These are phyloP conservation scores for Lophium mytilinum DNA, from an alignment of 495 filamentous ascomycete genomes.

Conservation along the genomic window DNA sequence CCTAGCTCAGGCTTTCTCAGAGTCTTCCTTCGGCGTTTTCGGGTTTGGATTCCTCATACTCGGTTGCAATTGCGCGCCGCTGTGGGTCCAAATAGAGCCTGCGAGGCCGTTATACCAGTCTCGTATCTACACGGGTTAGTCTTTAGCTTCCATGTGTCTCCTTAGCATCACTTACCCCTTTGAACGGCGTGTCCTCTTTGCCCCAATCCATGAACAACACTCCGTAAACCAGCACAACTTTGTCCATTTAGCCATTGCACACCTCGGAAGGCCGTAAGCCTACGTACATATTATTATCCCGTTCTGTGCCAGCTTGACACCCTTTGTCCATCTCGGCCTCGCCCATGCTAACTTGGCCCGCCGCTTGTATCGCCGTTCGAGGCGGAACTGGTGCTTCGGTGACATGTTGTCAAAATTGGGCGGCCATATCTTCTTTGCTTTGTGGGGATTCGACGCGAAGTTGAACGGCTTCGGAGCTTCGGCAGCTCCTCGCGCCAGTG, in stretches of 20 bases:
- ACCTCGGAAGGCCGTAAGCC: not conserved
- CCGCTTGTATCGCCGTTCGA: slow-evolving; percentile 54
- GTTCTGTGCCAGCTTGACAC: slow-evolving; percentile 61
- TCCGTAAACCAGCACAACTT: slow-evolving; percentile 63
- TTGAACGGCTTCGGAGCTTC: slow-evolving; percentile 18
- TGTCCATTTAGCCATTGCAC: not conserved
- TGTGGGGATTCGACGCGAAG: slow-evolving; percentile 49
- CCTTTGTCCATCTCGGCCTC: slow-evolving; percentile 67
- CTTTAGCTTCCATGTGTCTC: not conserved
- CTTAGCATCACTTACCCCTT: not conserved
- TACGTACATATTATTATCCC: slow-evolving; percentile 48
- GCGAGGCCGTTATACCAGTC: slow-evolving; percentile 6
- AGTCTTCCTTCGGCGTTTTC: too few species aligned
- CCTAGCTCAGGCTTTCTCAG: too few species aligned
- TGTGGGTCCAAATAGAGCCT: slow-evolving; percentile 4
- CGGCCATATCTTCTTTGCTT: slow-evolving; percentile 84
- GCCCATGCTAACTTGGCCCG: slow-evolving; percentile 57
- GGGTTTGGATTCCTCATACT: too few species aligned
- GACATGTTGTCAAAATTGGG: slow-evolving; percentile 80
- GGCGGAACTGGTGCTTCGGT: slow-evolving; percentile 73
- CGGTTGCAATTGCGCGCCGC: not conserved
- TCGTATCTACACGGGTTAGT: not conserved
- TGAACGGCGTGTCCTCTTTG: not conserved
- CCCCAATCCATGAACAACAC: slow-evolving; percentile 67
- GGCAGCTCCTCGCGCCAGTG: not conserved